These are phyloP conservation scores for Ogataea methylovora DNA, from an alignment of 805 yeast species.

Conservation along the genomic window DNA sequence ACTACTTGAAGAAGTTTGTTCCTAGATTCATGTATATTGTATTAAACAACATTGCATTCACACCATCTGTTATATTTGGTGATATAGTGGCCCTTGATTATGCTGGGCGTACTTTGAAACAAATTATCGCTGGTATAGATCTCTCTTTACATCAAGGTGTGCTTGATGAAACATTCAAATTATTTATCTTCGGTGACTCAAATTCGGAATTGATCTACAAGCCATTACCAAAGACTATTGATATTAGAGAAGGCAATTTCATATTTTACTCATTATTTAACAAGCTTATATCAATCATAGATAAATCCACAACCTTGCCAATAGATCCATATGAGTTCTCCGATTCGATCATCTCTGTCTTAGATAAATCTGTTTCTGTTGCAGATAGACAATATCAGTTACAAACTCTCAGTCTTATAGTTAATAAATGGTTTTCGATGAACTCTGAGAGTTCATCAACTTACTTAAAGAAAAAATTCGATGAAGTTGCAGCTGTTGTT, in stretches of 20 bases:
- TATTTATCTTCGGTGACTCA: slow-evolving; percentile 26
- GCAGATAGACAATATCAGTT: slow-evolving; percentile 46
- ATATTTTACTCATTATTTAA: slow-evolving; percentile 32
- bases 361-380: slow-evolving; percentile 14
- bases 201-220: slow-evolving; percentile 10
- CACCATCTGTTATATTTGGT: slow-evolving; percentile 8
- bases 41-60: slow-evolving; percentile 5
- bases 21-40: slow-evolving; percentile 27
- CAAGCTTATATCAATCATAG: slow-evolving; percentile 46
- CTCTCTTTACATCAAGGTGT: slow-evolving; percentile 37
- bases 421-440: slow-evolving; percentile 45
- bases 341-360: slow-evolving; percentile 9
- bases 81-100: slow-evolving; percentile 27
- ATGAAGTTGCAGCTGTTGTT: slow-evolving; percentile 1
- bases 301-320: slow-evolving; percentile 29
- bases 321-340: slow-evolving; percentile 9
- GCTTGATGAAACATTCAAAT: slow-evolving; percentile 26
- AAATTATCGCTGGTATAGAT: slow-evolving; percentile 32
- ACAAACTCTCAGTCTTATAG: slow-evolving; percentile 44
- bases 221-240: slow-evolving; percentile 9
- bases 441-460: neutral
- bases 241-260: slow-evolving; percentile 20
- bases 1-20: slow-evolving; percentile 35
- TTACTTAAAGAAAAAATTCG: slow-evolving; percentile 9
- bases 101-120: slow-evolving; percentile 33